Evolutionary conservation across 108 stramenopile species (phyloP), one percentile per base, ranked within the genome.

Genomic region (Fragilariopsis cylindrus): DNA sequence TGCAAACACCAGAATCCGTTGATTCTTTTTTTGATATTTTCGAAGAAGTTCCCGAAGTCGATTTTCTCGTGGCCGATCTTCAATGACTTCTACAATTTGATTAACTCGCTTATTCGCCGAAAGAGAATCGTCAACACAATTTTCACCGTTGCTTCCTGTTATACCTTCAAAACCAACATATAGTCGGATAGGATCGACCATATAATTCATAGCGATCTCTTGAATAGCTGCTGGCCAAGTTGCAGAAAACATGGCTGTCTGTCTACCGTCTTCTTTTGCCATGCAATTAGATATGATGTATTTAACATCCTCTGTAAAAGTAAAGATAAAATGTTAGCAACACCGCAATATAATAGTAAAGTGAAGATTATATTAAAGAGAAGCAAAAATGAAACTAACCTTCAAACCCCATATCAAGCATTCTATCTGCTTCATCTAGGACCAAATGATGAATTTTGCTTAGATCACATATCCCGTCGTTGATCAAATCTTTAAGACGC

Each of bases 381-480:
- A 0, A 67, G 11, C 5, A 46, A 67, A 6, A 0, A 50, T 70
- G 81, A 65, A 79, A 88, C 44, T 4, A 1, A 58, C 42, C 58
- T 72, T 76, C 71, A 54, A 79, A 98, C 19, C 98, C 97, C 96
- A 98, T 97, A 79, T 99, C 99, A 40, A 99, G 83, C 98, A 99
- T 98, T 54, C 93, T 81, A 88, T 99, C 99, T n/a, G 98, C 98
- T 74, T 99, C 99, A 84, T 99, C 99, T 16, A 99, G 76, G 2
- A 98, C 97, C 46, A 98, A 68, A 60, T 94, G 88, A 13, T 82
- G 69, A 66, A 99, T 87, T 40, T 84, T 70, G 66, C 80, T 74
- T 30, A 99, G 73, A 76, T 96, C 85, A 67, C 92, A 87, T 16
- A 86, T 72, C 13, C 92, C 88, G 47, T 98, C 97, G 19, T 98